Evolutionary conservation across 2,329 filamentous ascomycete genomes (phyloP).

Genomic region (Apiospora hydei): DNA sequence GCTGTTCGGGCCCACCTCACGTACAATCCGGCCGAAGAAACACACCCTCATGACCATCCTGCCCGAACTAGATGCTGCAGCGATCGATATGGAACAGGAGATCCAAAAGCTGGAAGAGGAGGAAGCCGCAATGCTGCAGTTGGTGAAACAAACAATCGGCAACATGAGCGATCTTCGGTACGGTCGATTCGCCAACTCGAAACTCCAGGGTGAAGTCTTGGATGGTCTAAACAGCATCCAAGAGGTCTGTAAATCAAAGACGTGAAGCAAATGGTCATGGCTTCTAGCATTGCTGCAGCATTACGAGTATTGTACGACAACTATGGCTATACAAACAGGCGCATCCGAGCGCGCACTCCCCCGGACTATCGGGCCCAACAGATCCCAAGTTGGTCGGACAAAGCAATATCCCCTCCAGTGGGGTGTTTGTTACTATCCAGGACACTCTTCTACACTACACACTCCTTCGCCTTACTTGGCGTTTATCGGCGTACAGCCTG

Average conservation of each 20-base stretch:
- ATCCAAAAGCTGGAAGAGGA: constrained; percentile 71
- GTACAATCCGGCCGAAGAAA: constrained; percentile 52
- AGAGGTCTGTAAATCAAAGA: constrained; percentile 64
- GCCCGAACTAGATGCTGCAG: constrained; percentile 73
- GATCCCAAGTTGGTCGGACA: not conserved
- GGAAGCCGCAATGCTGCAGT: constrained; percentile 63
- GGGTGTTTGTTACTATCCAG: not conserved
- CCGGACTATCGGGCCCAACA: not conserved
- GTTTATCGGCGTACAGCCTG: constrained; percentile 38
- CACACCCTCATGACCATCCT: constrained; percentile 72
- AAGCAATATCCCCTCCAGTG: not conserved
- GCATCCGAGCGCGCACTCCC: not conserved
- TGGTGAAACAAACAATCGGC: constrained; percentile 71
- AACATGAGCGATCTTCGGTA: constrained; percentile 84
- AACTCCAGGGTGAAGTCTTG: constrained; percentile 71
- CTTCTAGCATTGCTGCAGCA: constrained; percentile 16
- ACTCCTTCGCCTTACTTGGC: not conserved
- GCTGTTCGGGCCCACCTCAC: constrained; percentile 63
- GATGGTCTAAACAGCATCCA: constrained; percentile 71
- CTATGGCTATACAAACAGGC: constrained; percentile 22
- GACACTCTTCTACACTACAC: constrained; percentile 15
- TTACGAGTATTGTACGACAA: constrained; percentile 26
- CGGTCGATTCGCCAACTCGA: constrained; percentile 72
- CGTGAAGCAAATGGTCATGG: constrained; percentile 35
- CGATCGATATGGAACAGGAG: constrained; percentile 70